Conservation (phyloP, 2,329 filamentous ascomycete species). For the Arthroderma sp. region DNA sequence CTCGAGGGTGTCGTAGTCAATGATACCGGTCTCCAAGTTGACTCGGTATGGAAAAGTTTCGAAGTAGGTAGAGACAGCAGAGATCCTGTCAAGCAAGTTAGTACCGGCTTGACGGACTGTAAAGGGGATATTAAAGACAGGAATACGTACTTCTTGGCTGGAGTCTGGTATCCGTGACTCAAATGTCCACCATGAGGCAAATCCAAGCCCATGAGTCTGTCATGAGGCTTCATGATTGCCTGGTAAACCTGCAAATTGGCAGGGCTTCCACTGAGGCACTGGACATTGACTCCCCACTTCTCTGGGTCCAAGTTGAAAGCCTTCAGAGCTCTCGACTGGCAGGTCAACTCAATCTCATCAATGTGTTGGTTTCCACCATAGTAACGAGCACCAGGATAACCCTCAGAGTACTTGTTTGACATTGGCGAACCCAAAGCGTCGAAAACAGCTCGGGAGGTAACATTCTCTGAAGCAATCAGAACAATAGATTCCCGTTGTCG, state of each 20-base stretch:
- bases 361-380: conserved; percentile 99
- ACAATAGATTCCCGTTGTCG: conserved; percentile 97
- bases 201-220: conserved; percentile 92
- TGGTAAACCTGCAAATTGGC: conserved; percentile 98
- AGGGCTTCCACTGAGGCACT: conserved; percentile 81
- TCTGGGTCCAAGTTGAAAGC: conserved; percentile 74
- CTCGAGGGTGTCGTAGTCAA: conserved; percentile 88
- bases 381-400: conserved; percentile 94
- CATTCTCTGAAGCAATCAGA: conserved; percentile 97
- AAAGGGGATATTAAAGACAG: background rate
- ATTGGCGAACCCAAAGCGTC: conserved; percentile 89
- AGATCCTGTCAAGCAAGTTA: conserved; percentile 49
- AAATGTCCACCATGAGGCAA: conserved; percentile 92
- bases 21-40: conserved; percentile 77
- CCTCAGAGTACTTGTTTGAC: conserved; percentile 99
- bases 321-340: conserved; percentile 84
- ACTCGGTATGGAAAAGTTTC: conserved; percentile 93
- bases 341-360: conserved; percentile 86
- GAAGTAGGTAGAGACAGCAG: conserved; percentile 97
- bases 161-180: conserved; percentile 93
- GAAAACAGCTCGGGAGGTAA: conserved; percentile 95
- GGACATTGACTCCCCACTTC: conserved; percentile 98
- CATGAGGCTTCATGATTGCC: conserved; percentile 82
- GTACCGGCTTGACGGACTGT: conserved; percentile 2
- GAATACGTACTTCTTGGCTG: conserved; percentile 58